Conservation (phyloP, 2,329 filamentous ascomycete species). For the Uncinocarpus reesii region DNA sequence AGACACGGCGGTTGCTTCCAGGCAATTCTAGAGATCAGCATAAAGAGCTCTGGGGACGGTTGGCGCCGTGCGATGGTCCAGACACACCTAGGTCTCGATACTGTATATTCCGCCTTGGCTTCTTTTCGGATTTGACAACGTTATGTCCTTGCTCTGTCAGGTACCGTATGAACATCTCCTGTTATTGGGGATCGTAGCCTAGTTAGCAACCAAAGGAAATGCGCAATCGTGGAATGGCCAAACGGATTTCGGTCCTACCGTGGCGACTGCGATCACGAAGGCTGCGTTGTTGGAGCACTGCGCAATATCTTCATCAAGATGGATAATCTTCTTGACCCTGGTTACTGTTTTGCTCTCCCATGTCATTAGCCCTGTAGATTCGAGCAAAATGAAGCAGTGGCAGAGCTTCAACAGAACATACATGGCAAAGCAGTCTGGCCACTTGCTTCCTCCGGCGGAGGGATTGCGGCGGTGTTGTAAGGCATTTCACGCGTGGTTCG, state of each 20-base stretch:
- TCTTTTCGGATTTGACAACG: conserved; percentile 80
- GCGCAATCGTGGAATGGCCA: not conserved
- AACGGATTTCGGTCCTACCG: conserved; percentile 43
- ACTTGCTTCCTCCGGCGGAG: conserved; percentile 68
- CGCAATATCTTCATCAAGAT: conserved; percentile 71
- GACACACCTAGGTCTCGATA: conserved; percentile 78
- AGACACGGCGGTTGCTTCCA: conserved; percentile 65
- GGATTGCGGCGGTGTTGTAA: conserved; percentile 77
- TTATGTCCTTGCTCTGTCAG: conserved; percentile 75
- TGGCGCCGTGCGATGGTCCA: conserved; percentile 1
- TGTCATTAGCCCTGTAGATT: not conserved
- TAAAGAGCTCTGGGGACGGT: not conserved
- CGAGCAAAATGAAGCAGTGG: not conserved
- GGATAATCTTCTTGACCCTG: conserved; percentile 90
- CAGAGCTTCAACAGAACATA: conserved; percentile 40
- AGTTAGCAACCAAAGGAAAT: not conserved
- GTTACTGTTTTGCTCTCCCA: conserved; percentile 53
- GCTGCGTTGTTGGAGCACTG: conserved; percentile 88
- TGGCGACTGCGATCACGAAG: conserved; percentile 85
- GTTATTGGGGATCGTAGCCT: conserved; percentile 10
- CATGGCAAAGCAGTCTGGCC: conserved; percentile 76
- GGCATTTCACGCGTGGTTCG: conserved; percentile 51
- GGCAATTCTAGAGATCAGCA: conserved; percentile 15
- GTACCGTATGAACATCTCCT: conserved; percentile 95
- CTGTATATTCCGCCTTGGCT: conserved; percentile 85